Base-by-base conservation (phyloP, 2,329 filamentous ascomycete species). In the Penicillium sp. region DNA sequence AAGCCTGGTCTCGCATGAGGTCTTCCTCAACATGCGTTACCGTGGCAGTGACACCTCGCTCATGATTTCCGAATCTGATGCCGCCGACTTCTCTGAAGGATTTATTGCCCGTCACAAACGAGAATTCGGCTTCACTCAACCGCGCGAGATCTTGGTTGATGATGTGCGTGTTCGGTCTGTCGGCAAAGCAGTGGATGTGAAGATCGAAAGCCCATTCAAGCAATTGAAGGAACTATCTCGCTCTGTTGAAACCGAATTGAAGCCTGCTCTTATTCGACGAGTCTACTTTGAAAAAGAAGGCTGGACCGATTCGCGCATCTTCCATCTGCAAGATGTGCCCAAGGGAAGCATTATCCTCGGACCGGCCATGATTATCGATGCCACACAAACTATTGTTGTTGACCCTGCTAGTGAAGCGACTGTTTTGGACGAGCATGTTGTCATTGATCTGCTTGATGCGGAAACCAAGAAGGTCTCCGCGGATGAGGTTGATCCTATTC, bases 351-450 rank as follows among this genome's bases (percentile, higher is more conserved):
- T 59, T 0, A 61, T 74, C 24, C 45, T 56, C 3, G 73, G 72
- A 0, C 73, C 74, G 0, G 71, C 73, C 0, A 58, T 67, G 71
- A 83, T 96, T 60, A 91, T 91, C 2, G 92, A 77, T 53, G 65
- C 74, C 33, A 77, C 74, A 0, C 93, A 97, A 72, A 97, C 93
- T 0, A 94, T 97, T 60, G 90, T 97, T 0, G 86, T 97, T 2
- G 89, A 90, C 0, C 93, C 92, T 0, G 83, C 83, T 28, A 84
- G 91, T 2, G 83, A 84, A 21, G 93, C 92, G 0, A 74, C 91
- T 23, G 80, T 96, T 30, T 85, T 96, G 18, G 81, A 90, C 60
- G 96, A 91, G 0, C 93, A 96, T 65, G 90, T 97, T 7, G 82
- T 97, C 6, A 92, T 97, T 66, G 91, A 96, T 24, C 42, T 59